Evolutionary conservation across 2,329 filamentous ascomycete genomes (phyloP), one percentile per base, ranked within the genome.

Genomic region (Cladosporium sp.): DNA sequence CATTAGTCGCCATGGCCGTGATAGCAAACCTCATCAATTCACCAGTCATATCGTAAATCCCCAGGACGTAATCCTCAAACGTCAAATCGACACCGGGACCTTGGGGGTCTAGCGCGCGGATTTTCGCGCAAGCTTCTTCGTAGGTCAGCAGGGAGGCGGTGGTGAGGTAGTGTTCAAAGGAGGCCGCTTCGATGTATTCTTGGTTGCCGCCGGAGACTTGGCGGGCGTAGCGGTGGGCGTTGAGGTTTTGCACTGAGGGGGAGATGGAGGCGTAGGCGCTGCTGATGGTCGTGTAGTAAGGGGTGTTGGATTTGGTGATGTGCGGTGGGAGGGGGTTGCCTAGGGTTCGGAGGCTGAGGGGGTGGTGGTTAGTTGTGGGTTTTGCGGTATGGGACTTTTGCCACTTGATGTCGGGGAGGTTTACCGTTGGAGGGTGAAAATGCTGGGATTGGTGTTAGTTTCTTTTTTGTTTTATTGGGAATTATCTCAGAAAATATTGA

Each of bases 1-100:
- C 86, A 7, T 75, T 84, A 4, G 90, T 86, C 1, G 90, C 90
- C 66, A 95, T 86, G 20, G 84, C 83, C 5, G 91, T 91, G 43
- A 95, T 93, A 0, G 89, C 90, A 69, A 96, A 97, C 25, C 91
- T 81, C 93, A 98, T 98, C 74, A 97, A 77, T 72, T 98, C 93
- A 33, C 93, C 93, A 1, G 91, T 91, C 59, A 97, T 79, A 67
- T 98, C 93, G 63, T 95, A 96, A 2, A 98, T 71, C 7, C 92
- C 93, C 55, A 93, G 84, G 51, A 95, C 72, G 65, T 95, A 97
- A 68, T 98, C 93, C 49, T 92, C 82, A 20, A 83, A 77, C 1
- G 86, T 88, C 16, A 96, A 74, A 0, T 75, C 61, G 2, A 96
- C 77, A 1, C 75, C 76, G 0, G 71, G 66, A 3, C 63, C 67